A percentile compares a stretch with the other conserved stretches of the same genome.
These are phyloP conservation scores for Crithidia thermophila DNA, from an alignment of 208 protist species.

Conservation along the genomic window DNA sequence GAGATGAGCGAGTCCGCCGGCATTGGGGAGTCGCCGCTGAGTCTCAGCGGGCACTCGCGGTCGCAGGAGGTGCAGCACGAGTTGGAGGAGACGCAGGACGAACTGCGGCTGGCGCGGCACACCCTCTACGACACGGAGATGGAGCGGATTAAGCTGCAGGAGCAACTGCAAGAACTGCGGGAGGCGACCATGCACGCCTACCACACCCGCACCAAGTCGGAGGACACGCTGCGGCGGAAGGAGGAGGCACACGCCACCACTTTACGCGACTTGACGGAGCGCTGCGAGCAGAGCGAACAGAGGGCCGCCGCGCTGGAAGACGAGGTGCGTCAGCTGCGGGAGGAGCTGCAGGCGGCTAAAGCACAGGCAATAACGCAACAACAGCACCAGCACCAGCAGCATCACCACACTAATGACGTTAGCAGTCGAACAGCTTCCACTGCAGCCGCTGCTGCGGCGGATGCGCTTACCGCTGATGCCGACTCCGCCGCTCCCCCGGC, in stretches of 20 bases:
- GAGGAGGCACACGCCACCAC: neutral
- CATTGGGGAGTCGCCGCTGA: neutral
- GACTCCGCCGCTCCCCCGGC: neutral
- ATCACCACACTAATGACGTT: too few species aligned
- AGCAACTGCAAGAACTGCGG: slow-evolving; percentile 13
- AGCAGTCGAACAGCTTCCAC: too few species aligned
- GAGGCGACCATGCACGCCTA: neutral
- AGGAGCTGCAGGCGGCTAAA: neutral
- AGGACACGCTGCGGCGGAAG: neutral
- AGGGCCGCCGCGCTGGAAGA: slow-evolving; percentile 27
- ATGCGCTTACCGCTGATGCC: neutral
- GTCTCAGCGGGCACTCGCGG: neutral
- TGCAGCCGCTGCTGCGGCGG: too few species aligned
- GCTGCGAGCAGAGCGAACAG: slow-evolving; percentile 4
- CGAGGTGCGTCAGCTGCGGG: slow-evolving; percentile 20
- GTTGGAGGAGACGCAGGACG: slow-evolving; percentile 15
- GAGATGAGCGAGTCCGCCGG: neutral
- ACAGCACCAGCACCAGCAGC: too few species aligned
- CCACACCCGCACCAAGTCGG: too few species aligned
- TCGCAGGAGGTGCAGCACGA: slow-evolving; percentile 1
- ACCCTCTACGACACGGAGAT: slow-evolving; percentile 5
- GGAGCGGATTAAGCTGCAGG: slow-evolving; percentile 5
- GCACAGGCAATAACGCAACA: neutral
- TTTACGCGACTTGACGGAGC: neutral
- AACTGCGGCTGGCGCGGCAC: slow-evolving; percentile 15